These are phyloP conservation scores for Cytospora piceae DNA, from an alignment of 2,329 filamentous ascomycete species.

Conservation along the genomic window DNA sequence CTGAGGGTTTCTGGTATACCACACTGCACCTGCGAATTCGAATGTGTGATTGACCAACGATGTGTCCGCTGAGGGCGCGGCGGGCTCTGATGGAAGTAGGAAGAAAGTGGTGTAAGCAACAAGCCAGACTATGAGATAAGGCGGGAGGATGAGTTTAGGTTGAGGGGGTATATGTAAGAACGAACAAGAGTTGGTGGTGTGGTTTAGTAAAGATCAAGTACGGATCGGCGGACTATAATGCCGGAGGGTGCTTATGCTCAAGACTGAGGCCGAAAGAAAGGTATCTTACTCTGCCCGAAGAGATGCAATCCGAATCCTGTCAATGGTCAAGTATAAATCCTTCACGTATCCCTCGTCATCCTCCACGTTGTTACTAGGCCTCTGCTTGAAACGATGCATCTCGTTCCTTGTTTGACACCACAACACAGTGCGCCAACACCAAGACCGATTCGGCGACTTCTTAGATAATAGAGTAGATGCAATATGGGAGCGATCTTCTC, in stretches of 20 bases:
- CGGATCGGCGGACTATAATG: neutral
- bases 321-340: conserved; percentile 24
- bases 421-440: neutral
- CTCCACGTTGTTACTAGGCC: conserved; percentile 20
- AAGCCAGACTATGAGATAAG: neutral
- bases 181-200: neutral
- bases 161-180: neutral
- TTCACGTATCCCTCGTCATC: conserved; percentile 30
- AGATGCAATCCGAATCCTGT: conserved; percentile 28
- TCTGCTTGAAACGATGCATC: conserved; percentile 25
- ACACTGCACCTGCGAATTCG: conserved; percentile 22
- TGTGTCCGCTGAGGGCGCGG: conserved; percentile 21
- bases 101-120: conserved; percentile 10
- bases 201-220: neutral
- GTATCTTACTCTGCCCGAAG: conserved; percentile 28
- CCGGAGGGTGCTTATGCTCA: neutral
- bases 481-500: neutral
- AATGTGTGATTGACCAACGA: conserved; percentile 20
- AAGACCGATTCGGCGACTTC: neutral
- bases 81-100: conserved; percentile 23
- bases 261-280: neutral
- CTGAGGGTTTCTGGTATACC: conserved; percentile 23
- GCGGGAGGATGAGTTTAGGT: neutral
- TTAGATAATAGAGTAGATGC: neutral
- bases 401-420: neutral